Base-by-base conservation (phyloP, 805 yeast species). In the Pichia scutulata region DNA sequence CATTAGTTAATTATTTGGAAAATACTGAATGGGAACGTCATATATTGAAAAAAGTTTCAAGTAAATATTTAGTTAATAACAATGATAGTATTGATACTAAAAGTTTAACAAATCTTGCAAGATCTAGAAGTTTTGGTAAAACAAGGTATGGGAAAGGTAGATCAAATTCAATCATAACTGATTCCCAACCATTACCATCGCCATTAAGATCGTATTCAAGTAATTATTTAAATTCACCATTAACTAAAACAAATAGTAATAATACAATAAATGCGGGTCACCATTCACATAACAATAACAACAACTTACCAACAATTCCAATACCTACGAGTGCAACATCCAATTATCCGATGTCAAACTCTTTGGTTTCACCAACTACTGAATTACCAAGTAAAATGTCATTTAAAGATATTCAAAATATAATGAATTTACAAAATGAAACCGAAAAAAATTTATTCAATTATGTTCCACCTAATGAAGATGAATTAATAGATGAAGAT, bases 121-220 rank as follows among this genome's bases (percentile, higher is more conserved):
- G 47, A 53, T 58, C 55, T 5, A 52, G 51, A 44, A 24, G 64
- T 33, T 57, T 59, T 46, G 49, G 68, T 42, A 60, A 62, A 47
- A 60, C 64, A 40, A 59, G 85, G 43, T 57, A 55, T 26, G 71
- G 87, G 33, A 75, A 95, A 60, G 70, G 92, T 39, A 50, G 53
- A 12, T 8, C 52, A 6, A 83, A 81, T 55, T 82, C 95, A 0
- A 68, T 89, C 23, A 84, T 89, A 45, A 86, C 95, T 0, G 96
- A 96, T 0, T 88, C 96, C 0, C 96, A 89, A 65, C 97, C 97
- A 2, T 70, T 89, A 51, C 96, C 97, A 4, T 85, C 95, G 0
- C 96, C 97, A 1, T 71, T 89, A 45, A 72, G 90, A 48, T 77
- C 92, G 1, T 57, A 65, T 41, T 65, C 68, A 21, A 57, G 52